Evolutionary conservation across 2,329 filamentous ascomycete genomes (phyloP).

Genomic region (Teratosphaeria destructans): DNA sequence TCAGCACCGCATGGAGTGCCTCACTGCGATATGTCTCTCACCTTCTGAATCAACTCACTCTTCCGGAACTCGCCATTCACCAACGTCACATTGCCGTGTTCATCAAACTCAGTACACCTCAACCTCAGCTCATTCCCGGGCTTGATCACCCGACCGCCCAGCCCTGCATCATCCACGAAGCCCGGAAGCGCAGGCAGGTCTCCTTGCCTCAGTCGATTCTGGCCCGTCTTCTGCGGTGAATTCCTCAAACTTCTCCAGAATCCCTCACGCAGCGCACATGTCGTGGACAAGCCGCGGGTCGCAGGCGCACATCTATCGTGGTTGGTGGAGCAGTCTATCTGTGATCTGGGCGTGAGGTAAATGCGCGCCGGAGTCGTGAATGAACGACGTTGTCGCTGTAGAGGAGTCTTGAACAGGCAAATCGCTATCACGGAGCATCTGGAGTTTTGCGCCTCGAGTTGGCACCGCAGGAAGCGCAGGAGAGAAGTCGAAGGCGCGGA

Average conservation of each 20-base stretch:
- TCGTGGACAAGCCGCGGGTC: conserved; percentile 12
- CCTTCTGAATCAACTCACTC: conserved; percentile 86
- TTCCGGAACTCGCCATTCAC: conserved; percentile 97
- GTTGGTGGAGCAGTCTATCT: conserved; percentile 5
- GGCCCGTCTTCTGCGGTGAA: conserved; percentile 5
- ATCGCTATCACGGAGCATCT: background rate
- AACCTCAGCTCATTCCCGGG: conserved; percentile 75
- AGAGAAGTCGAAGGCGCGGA: conserved; percentile 45
- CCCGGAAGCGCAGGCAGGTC: conserved; percentile 45
- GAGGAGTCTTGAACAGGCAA: background rate
- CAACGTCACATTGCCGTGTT: conserved; percentile 80
- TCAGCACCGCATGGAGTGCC: conserved; percentile 32
- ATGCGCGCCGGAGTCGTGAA: conserved; percentile 1
- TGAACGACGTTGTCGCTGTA: conserved; percentile 5
- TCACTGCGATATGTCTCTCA: background rate
- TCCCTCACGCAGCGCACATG: conserved; percentile 9
- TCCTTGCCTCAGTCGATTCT: conserved; percentile 38
- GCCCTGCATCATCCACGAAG: conserved; percentile 50
- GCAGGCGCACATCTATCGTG: conserved; percentile 10
- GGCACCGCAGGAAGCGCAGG: conserved; percentile 61
- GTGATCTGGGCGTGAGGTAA: background rate
- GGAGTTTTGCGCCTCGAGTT: conserved; percentile 44
- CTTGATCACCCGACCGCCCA: conserved; percentile 60
- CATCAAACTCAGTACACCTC: conserved; percentile 90
- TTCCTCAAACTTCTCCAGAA: conserved; percentile 20